Percentiles rank a stretch among this genome's conserved stretches.
Conservation (phyloP, 495 filamentous ascomycete species). For the Pyronema omphalodes region DNA sequence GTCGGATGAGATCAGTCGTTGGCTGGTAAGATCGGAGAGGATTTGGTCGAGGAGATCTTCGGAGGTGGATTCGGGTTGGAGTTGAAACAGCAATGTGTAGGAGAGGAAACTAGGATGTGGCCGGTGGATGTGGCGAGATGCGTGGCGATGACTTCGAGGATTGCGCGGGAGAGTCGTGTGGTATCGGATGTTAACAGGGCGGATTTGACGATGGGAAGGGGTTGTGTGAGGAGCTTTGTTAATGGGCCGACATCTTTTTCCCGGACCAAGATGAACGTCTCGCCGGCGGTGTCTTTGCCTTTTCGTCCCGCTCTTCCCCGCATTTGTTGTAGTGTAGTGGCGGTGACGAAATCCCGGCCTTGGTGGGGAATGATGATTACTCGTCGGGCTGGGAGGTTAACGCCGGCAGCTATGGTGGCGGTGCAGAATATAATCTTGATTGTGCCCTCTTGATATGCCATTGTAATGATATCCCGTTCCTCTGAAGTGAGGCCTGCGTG, state of each 20-base stretch:
- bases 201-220: slow-evolving; percentile 37
- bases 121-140: slow-evolving; percentile 48
- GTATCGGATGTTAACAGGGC: not conserved
- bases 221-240: slow-evolving; percentile 50
- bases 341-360: slow-evolving; percentile 59
- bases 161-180: slow-evolving; percentile 29
- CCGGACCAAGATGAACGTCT: slow-evolving; percentile 63
- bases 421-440: slow-evolving; percentile 63
- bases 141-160: slow-evolving; percentile 58
- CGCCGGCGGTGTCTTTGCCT: slow-evolving; percentile 63
- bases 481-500: slow-evolving; percentile 54
- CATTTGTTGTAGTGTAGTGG: slow-evolving; percentile 71
- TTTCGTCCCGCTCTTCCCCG: slow-evolving; percentile 67
- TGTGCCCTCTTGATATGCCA: slow-evolving; percentile 50
- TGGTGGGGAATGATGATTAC: slow-evolving; percentile 67
- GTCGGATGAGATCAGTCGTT: slow-evolving; percentile 37
- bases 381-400: slow-evolving; percentile 57
- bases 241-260: slow-evolving; percentile 51
- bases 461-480: slow-evolving; percentile 57
- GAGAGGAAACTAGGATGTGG: slow-evolving; percentile 49
- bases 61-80: slow-evolving; percentile 31
- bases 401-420: slow-evolving; percentile 68
- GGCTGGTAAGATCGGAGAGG: not conserved
- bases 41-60: slow-evolving; percentile 31
- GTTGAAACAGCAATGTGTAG: slow-evolving; percentile 47